Base-by-base conservation (phyloP, 495 filamentous ascomycete species). In the Daldinia grandis region DNA sequence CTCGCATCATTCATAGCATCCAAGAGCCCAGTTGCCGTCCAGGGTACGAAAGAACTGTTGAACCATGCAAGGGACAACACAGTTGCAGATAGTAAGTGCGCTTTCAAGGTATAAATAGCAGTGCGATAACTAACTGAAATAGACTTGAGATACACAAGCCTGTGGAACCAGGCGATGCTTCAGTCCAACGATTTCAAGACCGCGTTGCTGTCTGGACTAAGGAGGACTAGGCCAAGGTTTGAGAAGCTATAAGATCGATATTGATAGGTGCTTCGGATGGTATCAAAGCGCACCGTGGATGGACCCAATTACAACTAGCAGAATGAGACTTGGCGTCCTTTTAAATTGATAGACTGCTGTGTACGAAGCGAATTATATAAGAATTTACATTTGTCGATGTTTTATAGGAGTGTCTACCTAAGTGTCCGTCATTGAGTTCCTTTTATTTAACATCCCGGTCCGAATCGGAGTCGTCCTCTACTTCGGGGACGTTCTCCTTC, bases 1-100 rank as follows among this genome's bases (percentile, higher is more conserved):
- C 63, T 93, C 76, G 93, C 91, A 7, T 78, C 69, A 12, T 64
- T 89, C 74, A 87, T 98, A 17, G 91, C 91, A 37, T 79, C 75
- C 5, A 98, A 98, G 86, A 96, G 92, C 73, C 95, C 95, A 0
- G 88, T 99, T 24, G 95, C 93, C 0, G 92, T 97, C 68, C 90
- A 95, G 81, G 92, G 93, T 4, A 98, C 95, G 21, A 99, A 99
- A 83, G 91, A 97, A 78, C 75, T 98, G 56, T 76, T 99, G 78
- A 97, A 98, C 79, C 94, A 89, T 74, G 90, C 89, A 47, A 83
- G 93, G 72, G 95, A 96, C 79, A 86, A 92, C 75, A 81, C 85
- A 0, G 89, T 96, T 10, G 86, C 85, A 58, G 93, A 97, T 74
- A 93, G 89, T 91, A 79, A 65, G 87, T 84, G 9, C 37, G 60